These are phyloP conservation scores for Eremochloa ophiuroides DNA, from an alignment of 176 grass and related monocot species.

Conservation along the genomic window DNA sequence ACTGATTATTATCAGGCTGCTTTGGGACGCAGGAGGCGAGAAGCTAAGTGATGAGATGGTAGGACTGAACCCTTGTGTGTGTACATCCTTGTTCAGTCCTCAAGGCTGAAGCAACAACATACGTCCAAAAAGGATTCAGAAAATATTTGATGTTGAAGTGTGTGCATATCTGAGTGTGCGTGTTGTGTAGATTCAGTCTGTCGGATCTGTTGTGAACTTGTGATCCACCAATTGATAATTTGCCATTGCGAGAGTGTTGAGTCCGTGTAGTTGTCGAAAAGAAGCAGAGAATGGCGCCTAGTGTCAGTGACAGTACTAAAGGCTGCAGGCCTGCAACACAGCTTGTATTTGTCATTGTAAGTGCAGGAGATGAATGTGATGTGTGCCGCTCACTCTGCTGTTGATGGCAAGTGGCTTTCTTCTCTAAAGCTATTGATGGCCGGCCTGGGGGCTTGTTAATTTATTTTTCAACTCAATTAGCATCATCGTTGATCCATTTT, in stretches of 20 bases:
- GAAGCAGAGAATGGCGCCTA: neutral
- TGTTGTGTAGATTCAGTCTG: neutral
- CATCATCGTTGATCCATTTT: too few species aligned
- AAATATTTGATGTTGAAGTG: neutral
- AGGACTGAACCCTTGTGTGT: neutral
- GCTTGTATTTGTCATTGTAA: neutral
- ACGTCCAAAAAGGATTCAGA: neutral
- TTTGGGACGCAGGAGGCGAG: constrained; percentile 22
- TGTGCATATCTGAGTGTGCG: neutral
- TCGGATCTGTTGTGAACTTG: neutral
- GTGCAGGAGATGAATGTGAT: neutral
- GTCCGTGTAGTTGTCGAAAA: neutral
- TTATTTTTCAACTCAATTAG: too few species aligned
- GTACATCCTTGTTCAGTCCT: neutral
- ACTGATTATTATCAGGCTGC: too few species aligned
- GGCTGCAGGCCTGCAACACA: neutral
- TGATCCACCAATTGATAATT: neutral
- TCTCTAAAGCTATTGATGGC: too few species aligned
- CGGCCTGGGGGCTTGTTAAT: too few species aligned
- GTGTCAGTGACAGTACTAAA: too few species aligned
- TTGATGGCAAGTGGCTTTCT: too few species aligned
- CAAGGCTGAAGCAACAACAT: neutral
- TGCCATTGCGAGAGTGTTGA: neutral
- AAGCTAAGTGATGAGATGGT: neutral
- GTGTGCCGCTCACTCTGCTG: neutral